Evolutionary conservation across 1,284 basidiomycete species (phyloP).

Genomic region (Rhizoctonia solani): DNA sequence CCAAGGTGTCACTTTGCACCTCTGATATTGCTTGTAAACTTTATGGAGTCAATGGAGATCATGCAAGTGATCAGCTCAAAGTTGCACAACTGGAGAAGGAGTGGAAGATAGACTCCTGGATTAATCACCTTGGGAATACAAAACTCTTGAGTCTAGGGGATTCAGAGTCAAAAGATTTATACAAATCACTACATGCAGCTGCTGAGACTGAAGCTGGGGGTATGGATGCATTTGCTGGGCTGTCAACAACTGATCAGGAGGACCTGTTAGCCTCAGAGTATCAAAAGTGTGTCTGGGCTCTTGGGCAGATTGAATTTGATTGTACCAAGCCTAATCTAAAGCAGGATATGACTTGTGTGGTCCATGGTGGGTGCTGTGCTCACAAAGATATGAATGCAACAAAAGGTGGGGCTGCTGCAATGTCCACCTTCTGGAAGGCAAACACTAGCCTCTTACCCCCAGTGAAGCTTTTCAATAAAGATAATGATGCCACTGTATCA

Average conservation of each 20-base stretch:
- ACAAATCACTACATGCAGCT: background rate
- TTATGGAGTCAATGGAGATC: conserved; percentile 19
- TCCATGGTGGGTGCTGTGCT: conserved; percentile 23
- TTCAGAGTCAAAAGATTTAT: background rate
- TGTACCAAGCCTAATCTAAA: background rate
- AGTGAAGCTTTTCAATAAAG: conserved; percentile 44
- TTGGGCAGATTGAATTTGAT: background rate
- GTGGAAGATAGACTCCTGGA: conserved; percentile 25
- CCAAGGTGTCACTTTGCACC: background rate
- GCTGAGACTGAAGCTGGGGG: conserved; percentile 14
- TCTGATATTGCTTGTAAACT: conserved; percentile 14
- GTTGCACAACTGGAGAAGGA: conserved; percentile 14
- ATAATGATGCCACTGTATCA: conserved; percentile 38
- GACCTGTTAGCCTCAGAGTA: background rate
- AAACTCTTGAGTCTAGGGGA: background rate
- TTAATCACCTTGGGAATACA: conserved; percentile 3
- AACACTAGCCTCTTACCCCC: conserved; percentile 37
- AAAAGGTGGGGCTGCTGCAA: conserved; percentile 39
- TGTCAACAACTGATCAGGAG: background rate
- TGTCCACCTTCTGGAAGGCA: conserved; percentile 32
- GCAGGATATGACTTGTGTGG: background rate
- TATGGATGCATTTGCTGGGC: background rate
- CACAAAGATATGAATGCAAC: conserved; percentile 43
- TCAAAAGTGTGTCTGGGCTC: background rate
- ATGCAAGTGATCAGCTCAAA: conserved; percentile 24